Evolutionary conservation across 2,329 filamentous ascomycete species (phyloP).

Genomic region (Colletotrichum siamense): DNA sequence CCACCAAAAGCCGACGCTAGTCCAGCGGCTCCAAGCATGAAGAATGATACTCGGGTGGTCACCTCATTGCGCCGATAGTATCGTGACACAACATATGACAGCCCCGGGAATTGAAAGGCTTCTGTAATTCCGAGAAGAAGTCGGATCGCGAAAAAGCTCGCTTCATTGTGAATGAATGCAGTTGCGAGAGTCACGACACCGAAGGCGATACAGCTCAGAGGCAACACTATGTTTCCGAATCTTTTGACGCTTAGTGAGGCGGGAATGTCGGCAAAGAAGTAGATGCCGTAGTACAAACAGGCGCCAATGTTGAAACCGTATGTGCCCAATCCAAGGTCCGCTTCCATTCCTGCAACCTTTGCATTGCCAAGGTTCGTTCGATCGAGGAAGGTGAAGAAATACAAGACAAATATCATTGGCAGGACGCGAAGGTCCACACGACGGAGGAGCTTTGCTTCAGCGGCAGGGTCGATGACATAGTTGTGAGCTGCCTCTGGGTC

Average conservation of each 20-base stretch:
- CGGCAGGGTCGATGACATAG: constrained; percentile 21
- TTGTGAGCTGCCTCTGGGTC: constrained; percentile 23
- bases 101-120: constrained; percentile 69
- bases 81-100: constrained; percentile 69
- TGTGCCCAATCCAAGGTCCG: constrained; percentile 47
- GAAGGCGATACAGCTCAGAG: constrained; percentile 50
- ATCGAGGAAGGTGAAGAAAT: constrained; percentile 61
- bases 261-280: constrained; percentile 26
- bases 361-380: constrained; percentile 54
- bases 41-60: constrained; percentile 64
- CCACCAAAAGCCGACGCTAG: constrained; percentile 73
- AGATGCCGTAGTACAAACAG: constrained; percentile 26
- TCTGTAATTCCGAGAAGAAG: constrained; percentile 68
- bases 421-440: constrained; percentile 35
- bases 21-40: constrained; percentile 68
- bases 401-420: constrained; percentile 61
- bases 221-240: constrained; percentile 25
- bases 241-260: constrained; percentile 25
- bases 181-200: constrained; percentile 64
- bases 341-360: constrained; percentile 43
- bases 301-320: constrained; percentile 25
- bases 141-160: constrained; percentile 56
- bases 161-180: constrained; percentile 61
- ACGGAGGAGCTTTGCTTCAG: constrained; percentile 23
- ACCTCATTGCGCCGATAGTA: constrained; percentile 69